phyloP scores from a whole-genome alignment of 192 early-diverging fungal genomes.

The Chytriomyces sp. region DNA sequence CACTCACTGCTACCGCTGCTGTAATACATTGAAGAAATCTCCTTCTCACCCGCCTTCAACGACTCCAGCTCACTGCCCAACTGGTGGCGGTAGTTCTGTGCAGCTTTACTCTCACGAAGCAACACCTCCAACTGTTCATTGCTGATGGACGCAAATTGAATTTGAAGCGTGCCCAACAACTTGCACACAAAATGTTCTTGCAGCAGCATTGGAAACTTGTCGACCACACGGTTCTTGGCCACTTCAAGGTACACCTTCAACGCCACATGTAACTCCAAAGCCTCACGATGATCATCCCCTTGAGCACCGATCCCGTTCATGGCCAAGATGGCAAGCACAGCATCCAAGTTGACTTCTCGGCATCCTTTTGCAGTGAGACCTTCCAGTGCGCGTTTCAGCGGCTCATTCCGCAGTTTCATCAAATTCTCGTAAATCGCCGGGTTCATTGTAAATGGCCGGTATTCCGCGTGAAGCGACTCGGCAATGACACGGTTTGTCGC shows the following conservation, averaged over 20 bases:
- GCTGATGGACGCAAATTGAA: neutral
- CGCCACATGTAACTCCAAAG: neutral
- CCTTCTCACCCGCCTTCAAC: slow-evolving; percentile 2
- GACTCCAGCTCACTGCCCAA: neutral
- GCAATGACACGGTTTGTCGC: no score
- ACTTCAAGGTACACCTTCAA: neutral
- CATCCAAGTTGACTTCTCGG: neutral
- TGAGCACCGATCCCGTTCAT: neutral
- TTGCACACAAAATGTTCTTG: slow-evolving; percentile 21
- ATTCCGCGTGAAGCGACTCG: neutral
- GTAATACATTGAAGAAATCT: neutral
- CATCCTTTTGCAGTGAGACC: neutral
- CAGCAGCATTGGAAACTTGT: slow-evolving; percentile 8
- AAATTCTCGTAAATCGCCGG: neutral
- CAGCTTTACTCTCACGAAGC: neutral
- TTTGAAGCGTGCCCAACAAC: neutral
- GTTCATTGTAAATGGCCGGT: neutral
- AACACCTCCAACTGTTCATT: neutral
- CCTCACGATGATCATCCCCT: neutral
- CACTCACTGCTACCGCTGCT: no score
- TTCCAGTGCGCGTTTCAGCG: neutral
- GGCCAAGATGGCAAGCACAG: neutral
- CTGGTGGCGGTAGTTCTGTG: neutral
- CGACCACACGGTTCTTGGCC: neutral
- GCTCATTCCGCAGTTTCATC: neutral